phyloP scores from a whole-genome alignment of 2,329 filamentous ascomycete species.

The Claviceps capensis region DNA sequence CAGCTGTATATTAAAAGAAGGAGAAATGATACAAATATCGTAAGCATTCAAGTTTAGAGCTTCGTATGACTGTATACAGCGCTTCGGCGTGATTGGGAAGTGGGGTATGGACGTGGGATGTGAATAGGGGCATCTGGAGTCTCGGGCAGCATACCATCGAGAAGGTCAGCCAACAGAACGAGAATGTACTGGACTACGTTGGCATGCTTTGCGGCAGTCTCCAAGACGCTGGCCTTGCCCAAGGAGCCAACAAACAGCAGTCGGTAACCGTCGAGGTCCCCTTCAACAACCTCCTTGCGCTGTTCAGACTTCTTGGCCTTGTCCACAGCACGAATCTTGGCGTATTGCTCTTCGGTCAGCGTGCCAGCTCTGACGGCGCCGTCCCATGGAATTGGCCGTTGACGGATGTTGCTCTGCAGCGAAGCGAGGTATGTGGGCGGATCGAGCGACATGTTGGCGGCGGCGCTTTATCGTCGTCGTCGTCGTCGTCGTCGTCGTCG shows the following conservation, averaged over 20 bases:
- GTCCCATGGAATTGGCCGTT: constrained; percentile 94
- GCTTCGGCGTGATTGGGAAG: not conserved
- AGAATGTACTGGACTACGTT: constrained; percentile 94
- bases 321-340: constrained; percentile 92
- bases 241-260: constrained; percentile 65
- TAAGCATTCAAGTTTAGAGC: not conserved
- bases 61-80: no score
- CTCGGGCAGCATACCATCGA: constrained; percentile 53
- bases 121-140: not conserved
- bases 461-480: constrained; percentile 6
- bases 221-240: constrained; percentile 59
- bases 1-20: constrained; percentile 38
- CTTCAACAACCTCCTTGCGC: constrained; percentile 68
- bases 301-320: constrained; percentile 82
- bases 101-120: not conserved
- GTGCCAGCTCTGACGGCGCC: constrained; percentile 86
- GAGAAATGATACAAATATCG: not conserved
- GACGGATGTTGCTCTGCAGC: constrained; percentile 92
- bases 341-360: constrained; percentile 85
- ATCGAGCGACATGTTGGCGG: constrained; percentile 66
- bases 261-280: constrained; percentile 67
- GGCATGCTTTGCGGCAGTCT: constrained; percentile 70
- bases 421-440: constrained; percentile 74
- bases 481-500: constrained; percentile 9
- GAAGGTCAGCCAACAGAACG: constrained; percentile 74